These are phyloP conservation scores for Pilaira anomala DNA, from an alignment of 192 early-diverging fungal genomes.

Conservation along the genomic window DNA sequence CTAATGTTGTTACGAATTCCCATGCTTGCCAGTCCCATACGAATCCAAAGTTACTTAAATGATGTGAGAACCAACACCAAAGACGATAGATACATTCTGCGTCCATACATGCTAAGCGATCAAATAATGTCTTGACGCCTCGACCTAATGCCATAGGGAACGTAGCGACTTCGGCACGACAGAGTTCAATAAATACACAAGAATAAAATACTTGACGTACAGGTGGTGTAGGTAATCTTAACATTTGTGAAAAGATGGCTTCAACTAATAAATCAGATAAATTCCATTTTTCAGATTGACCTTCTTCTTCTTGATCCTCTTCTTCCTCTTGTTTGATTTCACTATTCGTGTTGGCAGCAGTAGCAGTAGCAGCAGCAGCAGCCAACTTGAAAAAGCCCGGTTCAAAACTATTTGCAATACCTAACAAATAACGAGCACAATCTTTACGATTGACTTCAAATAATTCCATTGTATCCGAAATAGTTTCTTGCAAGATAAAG, in stretches of 20 bases:
- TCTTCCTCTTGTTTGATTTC: slow-evolving; percentile 4
- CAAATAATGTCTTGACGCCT: slow-evolving; percentile 60
- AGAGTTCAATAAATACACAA: slow-evolving; percentile 67
- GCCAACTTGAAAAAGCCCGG: slow-evolving; percentile 38
- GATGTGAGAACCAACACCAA: slow-evolving; percentile 85
- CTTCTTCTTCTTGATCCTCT: slow-evolving; percentile 5
- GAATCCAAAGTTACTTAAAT: slow-evolving; percentile 91
- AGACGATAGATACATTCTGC: slow-evolving; percentile 82
- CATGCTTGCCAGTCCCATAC: slow-evolving; percentile 88
- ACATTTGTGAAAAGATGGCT: slow-evolving; percentile 47
- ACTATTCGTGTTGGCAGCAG: background rate
- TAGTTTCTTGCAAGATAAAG: slow-evolving; percentile 78
- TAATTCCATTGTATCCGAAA: slow-evolving; percentile 75
- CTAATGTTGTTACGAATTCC: slow-evolving; percentile 53
- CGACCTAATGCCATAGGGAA: slow-evolving; percentile 68
- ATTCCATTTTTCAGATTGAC: slow-evolving; percentile 21
- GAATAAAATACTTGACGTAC: slow-evolving; percentile 73
- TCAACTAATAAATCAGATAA: slow-evolving; percentile 34
- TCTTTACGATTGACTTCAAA: slow-evolving; percentile 94
- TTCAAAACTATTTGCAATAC: slow-evolving; percentile 56
- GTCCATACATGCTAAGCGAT: slow-evolving; percentile 72
- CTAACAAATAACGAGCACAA: slow-evolving; percentile 71
- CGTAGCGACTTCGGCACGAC: slow-evolving; percentile 55
- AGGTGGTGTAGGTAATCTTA: slow-evolving; percentile 45
- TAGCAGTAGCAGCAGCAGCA: slow-evolving; percentile 5